Evolutionary conservation across 495 filamentous ascomycete species (phyloP).

Genomic region (Penicillium paxilli): DNA sequence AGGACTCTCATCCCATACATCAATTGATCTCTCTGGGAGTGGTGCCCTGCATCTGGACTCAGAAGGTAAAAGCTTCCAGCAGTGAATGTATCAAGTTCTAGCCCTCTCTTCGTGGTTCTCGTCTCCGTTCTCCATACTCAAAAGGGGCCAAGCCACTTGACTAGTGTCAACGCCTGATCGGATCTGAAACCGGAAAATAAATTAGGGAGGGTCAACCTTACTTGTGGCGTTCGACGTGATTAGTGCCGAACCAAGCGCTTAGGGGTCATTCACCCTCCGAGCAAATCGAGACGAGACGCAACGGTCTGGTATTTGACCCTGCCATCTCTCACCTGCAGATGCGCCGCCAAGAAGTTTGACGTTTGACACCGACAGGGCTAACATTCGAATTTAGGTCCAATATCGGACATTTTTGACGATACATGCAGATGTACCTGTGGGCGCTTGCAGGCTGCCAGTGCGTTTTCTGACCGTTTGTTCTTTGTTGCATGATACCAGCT

Average conservation of each 20-base stretch:
- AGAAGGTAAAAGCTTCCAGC: too few relatives aligned
- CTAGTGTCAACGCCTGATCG: background rate
- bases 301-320: background rate
- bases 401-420: background rate
- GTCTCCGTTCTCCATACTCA: too few relatives aligned
- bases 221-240: slow-evolving; percentile 3
- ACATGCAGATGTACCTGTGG: background rate
- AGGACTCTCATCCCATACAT: too few relatives aligned
- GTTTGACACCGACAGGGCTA: background rate
- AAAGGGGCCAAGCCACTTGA: background rate
- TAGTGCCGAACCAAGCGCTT: background rate
- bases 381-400: background rate
- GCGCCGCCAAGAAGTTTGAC: background rate
- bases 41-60: too few relatives aligned
- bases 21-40: too few relatives aligned
- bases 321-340: background rate
- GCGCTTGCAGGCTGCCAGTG: background rate
- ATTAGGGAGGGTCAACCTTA: slow-evolving; percentile 5
- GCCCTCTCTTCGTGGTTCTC: too few relatives aligned
- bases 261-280: background rate
- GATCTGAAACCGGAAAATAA: background rate
- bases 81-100: too few relatives aligned
- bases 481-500: background rate
- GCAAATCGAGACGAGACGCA: background rate
- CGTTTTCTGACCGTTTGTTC: too few relatives aligned